Conservation (phyloP, 2,329 filamentous ascomycete species). For the Penicillium sp. region DNA sequence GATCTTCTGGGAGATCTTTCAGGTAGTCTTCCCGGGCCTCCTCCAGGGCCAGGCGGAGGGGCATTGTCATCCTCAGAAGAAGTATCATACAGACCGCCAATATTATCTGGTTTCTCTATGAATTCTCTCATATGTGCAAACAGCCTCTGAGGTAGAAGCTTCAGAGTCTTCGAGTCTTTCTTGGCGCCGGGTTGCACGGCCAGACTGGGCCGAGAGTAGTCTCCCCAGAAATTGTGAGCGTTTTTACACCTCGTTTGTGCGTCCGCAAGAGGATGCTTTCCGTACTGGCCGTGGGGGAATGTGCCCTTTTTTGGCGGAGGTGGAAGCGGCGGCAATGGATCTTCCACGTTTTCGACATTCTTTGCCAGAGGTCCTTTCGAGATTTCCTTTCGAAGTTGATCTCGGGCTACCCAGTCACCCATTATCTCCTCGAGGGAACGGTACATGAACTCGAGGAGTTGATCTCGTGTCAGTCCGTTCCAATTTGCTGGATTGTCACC, state of each 20-base stretch:
- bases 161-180: background rate
- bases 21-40: background rate
- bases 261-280: background rate
- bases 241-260: background rate
- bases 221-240: conserved; percentile 1
- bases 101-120: background rate
- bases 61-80: background rate
- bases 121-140: background rate
- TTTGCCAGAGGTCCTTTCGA: background rate
- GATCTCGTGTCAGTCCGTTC: background rate
- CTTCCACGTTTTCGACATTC: conserved; percentile 8
- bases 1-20: too few relatives aligned
- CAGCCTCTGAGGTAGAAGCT: background rate
- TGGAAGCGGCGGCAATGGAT: conserved; percentile 25
- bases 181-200: background rate
- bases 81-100: background rate
- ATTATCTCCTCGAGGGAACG: background rate
- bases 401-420: background rate
- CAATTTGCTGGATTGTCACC: background rate
- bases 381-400: background rate
- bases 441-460: background rate
- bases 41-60: background rate
- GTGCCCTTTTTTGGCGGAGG: conserved; percentile 6
- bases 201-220: background rate
- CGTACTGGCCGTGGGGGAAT: background rate